Conservation (phyloP, 371 early-diverging fungal species). For the Saksenaea vasiformis region DNA sequence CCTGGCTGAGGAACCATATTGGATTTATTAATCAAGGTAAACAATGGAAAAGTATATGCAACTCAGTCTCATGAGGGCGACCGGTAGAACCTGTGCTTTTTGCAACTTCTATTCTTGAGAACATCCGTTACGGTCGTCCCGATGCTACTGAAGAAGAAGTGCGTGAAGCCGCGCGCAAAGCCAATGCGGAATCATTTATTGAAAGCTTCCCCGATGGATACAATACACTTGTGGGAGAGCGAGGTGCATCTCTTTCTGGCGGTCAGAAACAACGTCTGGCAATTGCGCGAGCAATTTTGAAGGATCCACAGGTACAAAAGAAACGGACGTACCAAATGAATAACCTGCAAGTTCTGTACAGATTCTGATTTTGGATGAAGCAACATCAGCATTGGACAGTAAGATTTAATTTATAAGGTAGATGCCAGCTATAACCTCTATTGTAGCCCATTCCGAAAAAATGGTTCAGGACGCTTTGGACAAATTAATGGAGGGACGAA, state of each 20-base stretch:
- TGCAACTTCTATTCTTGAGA: constrained; percentile 73
- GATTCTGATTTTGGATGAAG: constrained; percentile 79
- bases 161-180: constrained; percentile 63
- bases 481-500: constrained; percentile 65
- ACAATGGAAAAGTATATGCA: neutral
- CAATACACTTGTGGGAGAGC: constrained; percentile 65
- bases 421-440: neutral
- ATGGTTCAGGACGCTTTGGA: constrained; percentile 73
- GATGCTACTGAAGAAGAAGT: constrained; percentile 62
- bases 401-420: constrained; percentile 4
- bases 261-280: constrained; percentile 89
- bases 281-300: constrained; percentile 73
- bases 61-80: neutral
- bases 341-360: constrained; percentile 11
- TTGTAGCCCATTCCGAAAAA: constrained; percentile 64
- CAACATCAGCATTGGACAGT: constrained; percentile 69
- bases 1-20: constrained; percentile 63
- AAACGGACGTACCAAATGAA: neutral
- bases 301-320: constrained; percentile 56
- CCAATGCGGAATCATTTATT: constrained; percentile 76
- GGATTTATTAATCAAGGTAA: constrained; percentile 74
- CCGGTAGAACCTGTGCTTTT: constrained; percentile 74
- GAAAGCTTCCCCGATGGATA: constrained; percentile 67
- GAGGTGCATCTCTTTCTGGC: constrained; percentile 73
- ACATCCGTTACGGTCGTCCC: constrained; percentile 69